A percentile compares a stretch with the other conserved stretches of the same genome.
Conservation (phyloP, 495 filamentous ascomycete species). For the Chaetomium cochliodes region DNA sequence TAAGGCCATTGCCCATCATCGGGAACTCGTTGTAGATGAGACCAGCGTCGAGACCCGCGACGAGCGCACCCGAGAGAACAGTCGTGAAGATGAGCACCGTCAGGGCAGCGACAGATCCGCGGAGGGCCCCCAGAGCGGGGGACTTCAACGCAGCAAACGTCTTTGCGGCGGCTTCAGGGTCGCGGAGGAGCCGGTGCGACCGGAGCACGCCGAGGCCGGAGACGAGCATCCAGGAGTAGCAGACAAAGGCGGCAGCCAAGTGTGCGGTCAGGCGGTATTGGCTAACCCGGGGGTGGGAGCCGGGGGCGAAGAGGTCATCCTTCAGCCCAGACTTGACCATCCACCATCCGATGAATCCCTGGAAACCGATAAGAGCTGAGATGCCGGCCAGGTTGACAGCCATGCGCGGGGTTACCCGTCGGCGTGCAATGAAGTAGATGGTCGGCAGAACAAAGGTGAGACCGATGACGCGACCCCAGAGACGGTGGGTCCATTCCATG, state of each 20-base stretch:
- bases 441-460: constrained; percentile 85
- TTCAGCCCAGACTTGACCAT: constrained; percentile 97
- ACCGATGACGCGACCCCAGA: constrained; percentile 93
- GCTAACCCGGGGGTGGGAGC: constrained; percentile 84
- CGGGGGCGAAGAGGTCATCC: constrained; percentile 90
- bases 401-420: constrained; percentile 76
- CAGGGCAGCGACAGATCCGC: constrained; percentile 68
- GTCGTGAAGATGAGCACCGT: constrained; percentile 79
- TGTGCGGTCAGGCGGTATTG: constrained; percentile 93
- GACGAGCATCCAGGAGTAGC: constrained; percentile 91
- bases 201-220: constrained; percentile 84
- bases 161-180: constrained; percentile 56
- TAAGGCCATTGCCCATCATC: constrained; percentile 80
- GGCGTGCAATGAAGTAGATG: constrained; percentile 79
- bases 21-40: constrained; percentile 99
- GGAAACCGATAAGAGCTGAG: constrained; percentile 84
- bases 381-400: constrained; percentile 77
- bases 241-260: constrained; percentile 82
- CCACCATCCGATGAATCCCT: constrained; percentile 97
- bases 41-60: constrained; percentile 92
- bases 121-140: constrained; percentile 68
- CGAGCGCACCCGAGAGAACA: constrained; percentile 87
- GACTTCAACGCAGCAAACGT: constrained; percentile 58
- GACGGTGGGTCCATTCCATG: constrained; percentile 97
- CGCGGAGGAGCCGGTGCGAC: constrained; percentile 62